Percentiles rank a stretch among this genome's conserved stretches.
These are phyloP conservation scores for Chlorella vulgaris DNA, from an alignment of 139 green algal species.

Conservation along the genomic window DNA sequence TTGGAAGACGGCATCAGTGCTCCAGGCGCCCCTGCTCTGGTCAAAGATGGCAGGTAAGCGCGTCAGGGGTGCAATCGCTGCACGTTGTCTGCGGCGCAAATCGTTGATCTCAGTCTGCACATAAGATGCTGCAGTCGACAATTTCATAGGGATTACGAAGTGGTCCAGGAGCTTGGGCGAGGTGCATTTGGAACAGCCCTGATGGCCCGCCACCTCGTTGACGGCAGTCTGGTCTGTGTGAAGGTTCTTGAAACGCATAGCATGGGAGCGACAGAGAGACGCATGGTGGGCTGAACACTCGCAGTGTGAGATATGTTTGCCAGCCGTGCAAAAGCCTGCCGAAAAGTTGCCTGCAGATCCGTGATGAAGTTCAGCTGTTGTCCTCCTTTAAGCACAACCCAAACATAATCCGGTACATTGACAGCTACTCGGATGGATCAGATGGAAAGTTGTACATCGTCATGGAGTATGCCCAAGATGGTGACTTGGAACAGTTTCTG, in stretches of 20 bases:
- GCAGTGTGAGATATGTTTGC: background rate
- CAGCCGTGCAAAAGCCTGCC: background rate
- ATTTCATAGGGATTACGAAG: constrained; percentile 31
- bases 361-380: constrained; percentile 44
- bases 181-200: constrained; percentile 61
- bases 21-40: no score
- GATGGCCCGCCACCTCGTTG: constrained; percentile 28
- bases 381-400: constrained; percentile 58
- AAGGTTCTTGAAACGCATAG: constrained; percentile 22
- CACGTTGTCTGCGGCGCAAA: no score
- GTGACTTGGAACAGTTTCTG: constrained; percentile 62
- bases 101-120: no score
- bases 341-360: background rate
- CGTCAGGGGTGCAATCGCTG: no score
- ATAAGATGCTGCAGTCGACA: no score
- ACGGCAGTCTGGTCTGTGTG: constrained; percentile 16
- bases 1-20: no score
- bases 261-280: background rate
- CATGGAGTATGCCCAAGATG: constrained; percentile 76
- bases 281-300: constrained; percentile 1
- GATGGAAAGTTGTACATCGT: constrained; percentile 60
- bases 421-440: constrained; percentile 62
- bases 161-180: constrained; percentile 54
- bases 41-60: no score
- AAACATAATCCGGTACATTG: constrained; percentile 70